Evolutionary conservation across 345 rosid genomes (phyloP).

Genomic region (Populus nigra): DNA sequence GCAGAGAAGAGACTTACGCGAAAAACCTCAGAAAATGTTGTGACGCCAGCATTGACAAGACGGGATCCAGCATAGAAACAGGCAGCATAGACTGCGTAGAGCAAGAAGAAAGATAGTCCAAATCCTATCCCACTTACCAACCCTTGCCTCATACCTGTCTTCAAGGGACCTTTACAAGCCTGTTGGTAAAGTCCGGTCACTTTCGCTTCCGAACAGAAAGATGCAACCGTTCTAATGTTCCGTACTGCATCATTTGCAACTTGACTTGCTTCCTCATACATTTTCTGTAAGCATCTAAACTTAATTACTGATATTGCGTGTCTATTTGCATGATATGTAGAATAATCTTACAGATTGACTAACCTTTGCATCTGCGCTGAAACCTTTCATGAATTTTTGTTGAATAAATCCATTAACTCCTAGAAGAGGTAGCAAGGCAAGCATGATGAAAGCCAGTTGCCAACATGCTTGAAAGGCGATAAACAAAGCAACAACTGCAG

Average conservation of each 20-base stretch:
- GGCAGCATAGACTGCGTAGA: slow-evolving; percentile 9
- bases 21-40: slow-evolving; percentile 14
- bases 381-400: slow-evolving; percentile 11
- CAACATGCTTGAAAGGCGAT: slow-evolving; percentile 12
- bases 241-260: slow-evolving; percentile 20
- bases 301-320: no score
- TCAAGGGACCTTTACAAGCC: slow-evolving; percentile 16
- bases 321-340: no score
- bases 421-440: slow-evolving; percentile 10
- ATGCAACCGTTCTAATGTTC: slow-evolving; percentile 19
- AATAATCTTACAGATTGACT: neutral
- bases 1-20: slow-evolving; percentile 4
- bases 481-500: slow-evolving; percentile 1
- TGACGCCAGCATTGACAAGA: slow-evolving; percentile 5
- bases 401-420: slow-evolving; percentile 11
- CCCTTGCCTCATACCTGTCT: slow-evolving; percentile 15
- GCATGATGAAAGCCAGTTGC: slow-evolving; percentile 13
- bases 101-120: slow-evolving; percentile 16
- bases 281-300: slow-evolving; percentile 4
- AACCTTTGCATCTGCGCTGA: slow-evolving; percentile 15
- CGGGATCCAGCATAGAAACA: slow-evolving; percentile 21
- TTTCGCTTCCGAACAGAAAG: slow-evolving; percentile 22
- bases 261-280: slow-evolving; percentile 19
- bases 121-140: slow-evolving; percentile 16
- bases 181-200: slow-evolving; percentile 17